A percentile compares a stretch with the other conserved stretches of the same genome.
Evolutionary conservation across 2,329 filamentous ascomycete genomes (phyloP).

Genomic region (Diaporthe caulivora): DNA sequence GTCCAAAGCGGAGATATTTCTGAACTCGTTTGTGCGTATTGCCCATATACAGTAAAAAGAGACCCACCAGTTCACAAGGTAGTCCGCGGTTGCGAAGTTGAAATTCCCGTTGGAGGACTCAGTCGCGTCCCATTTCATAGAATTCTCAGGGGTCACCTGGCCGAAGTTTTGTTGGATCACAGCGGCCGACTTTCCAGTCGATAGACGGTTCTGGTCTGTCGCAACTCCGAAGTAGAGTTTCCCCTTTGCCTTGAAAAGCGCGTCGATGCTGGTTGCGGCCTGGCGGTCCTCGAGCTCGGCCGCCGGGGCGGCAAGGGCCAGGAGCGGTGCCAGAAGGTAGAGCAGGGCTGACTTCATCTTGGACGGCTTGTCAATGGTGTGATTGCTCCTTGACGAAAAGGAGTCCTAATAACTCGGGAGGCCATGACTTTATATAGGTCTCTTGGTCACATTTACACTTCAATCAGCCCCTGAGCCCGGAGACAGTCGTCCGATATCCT

Average conservation of each 20-base stretch:
- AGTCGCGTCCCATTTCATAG: constrained; percentile 76
- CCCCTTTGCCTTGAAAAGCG: constrained; percentile 69
- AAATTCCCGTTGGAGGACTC: constrained; percentile 64
- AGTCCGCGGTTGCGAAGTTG: constrained; percentile 69
- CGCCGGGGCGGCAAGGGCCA: constrained; percentile 49
- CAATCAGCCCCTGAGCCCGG: constrained; percentile 11
- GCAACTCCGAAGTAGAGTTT: constrained; percentile 75
- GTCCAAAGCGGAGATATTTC: background rate
- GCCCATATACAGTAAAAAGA: background rate
- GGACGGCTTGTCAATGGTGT: background rate
- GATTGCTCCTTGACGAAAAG: background rate
- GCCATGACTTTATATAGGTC: background rate
- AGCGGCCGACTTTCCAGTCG: constrained; percentile 61
- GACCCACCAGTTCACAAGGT: constrained; percentile 65
- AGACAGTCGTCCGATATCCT: constrained; percentile 18
- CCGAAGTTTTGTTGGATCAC: constrained; percentile 73
- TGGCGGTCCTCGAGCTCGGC: constrained; percentile 53
- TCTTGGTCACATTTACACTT: background rate
- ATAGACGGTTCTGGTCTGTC: constrained; percentile 66
- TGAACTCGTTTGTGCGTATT: background rate
- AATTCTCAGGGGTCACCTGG: constrained; percentile 76
- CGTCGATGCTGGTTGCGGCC: constrained; percentile 63
- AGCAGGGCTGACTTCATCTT: constrained; percentile 50
- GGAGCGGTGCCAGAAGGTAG: constrained; percentile 48
- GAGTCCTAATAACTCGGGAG: background rate